Base-by-base conservation (phyloP, 73 alveolate genomes). In the Paramecium pentaurelia region DNA sequence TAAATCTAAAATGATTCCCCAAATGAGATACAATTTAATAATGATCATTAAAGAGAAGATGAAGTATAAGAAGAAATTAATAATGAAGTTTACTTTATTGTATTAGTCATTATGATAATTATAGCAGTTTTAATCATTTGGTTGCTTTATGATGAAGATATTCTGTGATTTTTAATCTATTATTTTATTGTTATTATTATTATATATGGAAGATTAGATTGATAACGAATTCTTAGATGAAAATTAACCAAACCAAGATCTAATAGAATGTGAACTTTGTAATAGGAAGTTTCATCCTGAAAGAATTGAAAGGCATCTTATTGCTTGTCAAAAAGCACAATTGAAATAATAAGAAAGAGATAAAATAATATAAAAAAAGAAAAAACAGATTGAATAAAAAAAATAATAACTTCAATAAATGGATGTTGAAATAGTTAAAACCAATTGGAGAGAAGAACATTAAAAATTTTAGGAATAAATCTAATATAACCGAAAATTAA, bases 381-480 rank as follows among this genome's bases (percentile, higher is more conserved):
- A 80, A 49, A 80, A 80, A 47, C 34, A 44, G 14, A 27, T 40
- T 22, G 75, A 80, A 42, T 30, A 80, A 42, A 28, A 47, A 49
- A 49, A 80, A 64, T 16, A 73, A 6, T 2, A 73, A 44, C 60
- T 22, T n/a, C 25, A 68, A 68, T 16, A 54, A 54, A 12, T 3
- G n/a, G 58, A 80, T 40, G 73, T 32, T 18, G 77, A 42, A 27
- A 49, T 40, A 25, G 51, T 28, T 44, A 27, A 42, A 42, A 45
- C 77, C 10, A 80, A 80, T 80, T 80, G 91, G 91, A 80, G 91
- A n/a, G 71, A 80, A 58, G 91, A 80, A 47, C 91, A 80, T 80
- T 5, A 80, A 47, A 32, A 80, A 47, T 80, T 80, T 80, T 80
- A 80, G 16, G 91, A 80, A 44, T 45, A 38, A 80, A 80, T 80